phyloP scores from a whole-genome alignment of 306 rosid genomes.

The Datisca glomerata region DNA sequence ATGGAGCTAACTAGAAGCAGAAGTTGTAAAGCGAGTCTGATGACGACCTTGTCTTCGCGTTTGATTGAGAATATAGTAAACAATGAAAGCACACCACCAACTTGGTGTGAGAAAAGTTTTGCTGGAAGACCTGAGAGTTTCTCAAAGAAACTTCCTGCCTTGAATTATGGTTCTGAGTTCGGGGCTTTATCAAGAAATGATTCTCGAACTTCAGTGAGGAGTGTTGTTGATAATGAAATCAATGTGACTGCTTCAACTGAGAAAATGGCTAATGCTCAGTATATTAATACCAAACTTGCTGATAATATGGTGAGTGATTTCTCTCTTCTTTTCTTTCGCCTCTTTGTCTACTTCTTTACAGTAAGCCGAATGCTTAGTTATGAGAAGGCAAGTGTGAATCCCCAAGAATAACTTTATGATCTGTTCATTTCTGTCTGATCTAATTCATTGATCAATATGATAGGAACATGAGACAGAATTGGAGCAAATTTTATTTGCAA shows the following conservation, averaged over 20 bases:
- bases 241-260: constrained; percentile 22
- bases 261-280: constrained; percentile 9
- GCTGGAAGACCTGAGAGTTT: constrained; percentile 52
- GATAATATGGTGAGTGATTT: neutral
- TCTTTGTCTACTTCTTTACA: too few relatives aligned
- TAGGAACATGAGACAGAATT: constrained; percentile 37
- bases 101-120: constrained; percentile 40
- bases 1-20: constrained; percentile 47
- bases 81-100: constrained; percentile 45
- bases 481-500: constrained; percentile 14
- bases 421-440: neutral
- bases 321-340: neutral
- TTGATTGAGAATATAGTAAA: constrained; percentile 29
- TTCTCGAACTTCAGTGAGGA: constrained; percentile 27
- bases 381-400: constrained; percentile 11
- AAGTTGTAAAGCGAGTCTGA: constrained; percentile 66
- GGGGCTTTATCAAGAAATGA: constrained; percentile 24
- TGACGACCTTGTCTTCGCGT: constrained; percentile 20
- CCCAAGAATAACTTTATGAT: neutral
- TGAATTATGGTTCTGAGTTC: constrained; percentile 24
- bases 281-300: neutral
- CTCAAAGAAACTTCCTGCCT: constrained; percentile 32
- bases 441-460: constrained; percentile 14
- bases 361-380: too few relatives aligned
- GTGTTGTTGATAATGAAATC: constrained; percentile 20